phyloP scores from a whole-genome alignment of 2,329 filamentous ascomycete genomes.

The Dactylellina haptotyla region DNA sequence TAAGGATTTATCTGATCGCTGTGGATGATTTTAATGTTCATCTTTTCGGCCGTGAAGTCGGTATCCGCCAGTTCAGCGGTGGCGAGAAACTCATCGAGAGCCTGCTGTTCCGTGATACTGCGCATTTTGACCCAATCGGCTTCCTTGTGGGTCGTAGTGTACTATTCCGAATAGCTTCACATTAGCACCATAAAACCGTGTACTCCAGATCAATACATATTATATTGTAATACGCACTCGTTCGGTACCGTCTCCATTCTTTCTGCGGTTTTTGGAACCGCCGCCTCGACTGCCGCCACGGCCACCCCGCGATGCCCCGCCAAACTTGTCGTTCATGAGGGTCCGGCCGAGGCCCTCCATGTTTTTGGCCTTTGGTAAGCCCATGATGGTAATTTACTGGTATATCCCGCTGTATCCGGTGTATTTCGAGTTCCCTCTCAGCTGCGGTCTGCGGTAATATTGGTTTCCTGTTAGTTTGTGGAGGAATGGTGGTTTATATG shows the following conservation, averaged over 20 bases:
- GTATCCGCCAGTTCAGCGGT: slow-evolving; percentile 97
- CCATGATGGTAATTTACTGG: slow-evolving; percentile 19
- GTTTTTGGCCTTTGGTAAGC: slow-evolving; percentile 85
- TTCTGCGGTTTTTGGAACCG: slow-evolving; percentile 52
- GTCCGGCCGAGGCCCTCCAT: slow-evolving; percentile 93
- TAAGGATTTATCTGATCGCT: slow-evolving; percentile 96
- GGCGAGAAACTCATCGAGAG: slow-evolving; percentile 93
- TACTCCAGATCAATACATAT: no score
- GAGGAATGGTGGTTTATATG: slow-evolving; percentile 25
- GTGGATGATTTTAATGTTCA: slow-evolving; percentile 99
- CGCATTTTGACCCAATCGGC: slow-evolving; percentile 99
- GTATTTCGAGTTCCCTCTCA: neutral
- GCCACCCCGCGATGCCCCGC: slow-evolving; percentile 72
- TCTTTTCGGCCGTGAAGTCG: slow-evolving; percentile 96
- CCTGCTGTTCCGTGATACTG: slow-evolving; percentile 95
- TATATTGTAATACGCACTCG: slow-evolving; percentile 26
- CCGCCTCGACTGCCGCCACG: slow-evolving; percentile 27
- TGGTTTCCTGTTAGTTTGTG: neutral
- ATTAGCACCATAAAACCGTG: no score
- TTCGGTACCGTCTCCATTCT: slow-evolving; percentile 51
- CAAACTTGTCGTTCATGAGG: slow-evolving; percentile 98
- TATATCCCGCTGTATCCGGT: neutral
- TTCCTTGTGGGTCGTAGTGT: slow-evolving; percentile 89
- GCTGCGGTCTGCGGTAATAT: slow-evolving; percentile 3
- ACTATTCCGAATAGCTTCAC: no score